Conservation (phyloP, 331 rosid genomes). For the Acacia pycnantha region DNA sequence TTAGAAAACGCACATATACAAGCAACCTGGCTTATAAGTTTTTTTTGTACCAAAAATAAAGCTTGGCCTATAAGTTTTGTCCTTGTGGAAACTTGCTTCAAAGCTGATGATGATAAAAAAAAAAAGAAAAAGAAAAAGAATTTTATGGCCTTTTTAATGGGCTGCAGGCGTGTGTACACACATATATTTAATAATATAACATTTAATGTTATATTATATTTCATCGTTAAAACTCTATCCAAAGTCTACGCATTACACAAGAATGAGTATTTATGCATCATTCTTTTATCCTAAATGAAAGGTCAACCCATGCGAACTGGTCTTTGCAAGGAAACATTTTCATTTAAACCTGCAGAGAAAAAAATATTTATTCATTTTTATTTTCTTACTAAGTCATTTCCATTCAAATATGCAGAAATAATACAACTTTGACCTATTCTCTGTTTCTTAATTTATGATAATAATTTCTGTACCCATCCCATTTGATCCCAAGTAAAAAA, state of each 20-base stretch:
- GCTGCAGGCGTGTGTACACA: too few species aligned
- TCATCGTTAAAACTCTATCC: background rate
- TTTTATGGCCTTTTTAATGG: too few species aligned
- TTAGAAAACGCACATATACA: too few species aligned
- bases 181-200: too few species aligned
- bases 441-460: background rate
- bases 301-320: background rate
- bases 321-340: background rate
- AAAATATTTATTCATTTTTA: too few species aligned
- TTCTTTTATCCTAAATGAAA: background rate
- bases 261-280: background rate
- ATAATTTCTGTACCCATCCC: background rate
- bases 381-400: background rate
- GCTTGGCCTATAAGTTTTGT: too few species aligned
- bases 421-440: background rate
- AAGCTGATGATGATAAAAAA: too few species aligned
- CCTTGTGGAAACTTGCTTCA: too few species aligned
- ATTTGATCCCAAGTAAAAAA: background rate
- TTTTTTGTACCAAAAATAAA: too few species aligned
- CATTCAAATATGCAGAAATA: background rate
- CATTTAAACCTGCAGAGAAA: too few species aligned
- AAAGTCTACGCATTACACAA: background rate
- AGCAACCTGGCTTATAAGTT: too few species aligned
- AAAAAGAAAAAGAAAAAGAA: too few species aligned
- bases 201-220: background rate